Conservation (phyloP, 345 rosid species). For the Fremontodendron californicum region DNA sequence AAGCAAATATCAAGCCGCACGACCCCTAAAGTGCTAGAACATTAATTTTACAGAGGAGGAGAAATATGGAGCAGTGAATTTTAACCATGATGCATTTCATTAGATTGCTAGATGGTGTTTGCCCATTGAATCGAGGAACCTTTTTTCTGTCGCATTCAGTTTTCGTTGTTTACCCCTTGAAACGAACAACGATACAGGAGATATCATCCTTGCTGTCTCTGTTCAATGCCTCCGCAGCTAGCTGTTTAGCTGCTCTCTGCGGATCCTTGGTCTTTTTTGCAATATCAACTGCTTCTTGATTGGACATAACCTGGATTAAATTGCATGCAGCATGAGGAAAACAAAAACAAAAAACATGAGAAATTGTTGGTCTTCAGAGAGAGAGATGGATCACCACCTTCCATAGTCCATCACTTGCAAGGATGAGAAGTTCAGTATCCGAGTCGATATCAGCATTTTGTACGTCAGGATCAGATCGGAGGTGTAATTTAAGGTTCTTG, state of each 20-base stretch:
- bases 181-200: conserved; percentile 61
- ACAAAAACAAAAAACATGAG: neutral
- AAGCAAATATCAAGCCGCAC: conserved; percentile 7
- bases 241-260: conserved; percentile 45
- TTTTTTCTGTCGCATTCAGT: neutral
- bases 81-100: conserved; percentile 4
- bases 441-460: conserved; percentile 26
- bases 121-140: neutral
- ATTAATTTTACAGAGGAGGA: neutral
- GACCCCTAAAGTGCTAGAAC: neutral
- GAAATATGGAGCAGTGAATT: neutral
- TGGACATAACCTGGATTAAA: conserved; percentile 47
- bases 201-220: conserved; percentile 61
- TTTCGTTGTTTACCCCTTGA: conserved; percentile 25
- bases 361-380: neutral
- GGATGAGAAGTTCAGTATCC: conserved; percentile 52
- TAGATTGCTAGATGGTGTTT: neutral
- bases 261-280: conserved; percentile 49
- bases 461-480: conserved; percentile 65
- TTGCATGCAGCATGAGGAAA: neutral
- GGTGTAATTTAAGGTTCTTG: conserved; percentile 61
- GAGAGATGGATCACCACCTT: conserved; percentile 44
- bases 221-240: conserved; percentile 42
- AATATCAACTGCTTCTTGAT: conserved; percentile 56
- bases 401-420: conserved; percentile 75